phyloP scores from a whole-genome alignment of 2,329 filamentous ascomycete species.

The Exophiala alcalophila region DNA sequence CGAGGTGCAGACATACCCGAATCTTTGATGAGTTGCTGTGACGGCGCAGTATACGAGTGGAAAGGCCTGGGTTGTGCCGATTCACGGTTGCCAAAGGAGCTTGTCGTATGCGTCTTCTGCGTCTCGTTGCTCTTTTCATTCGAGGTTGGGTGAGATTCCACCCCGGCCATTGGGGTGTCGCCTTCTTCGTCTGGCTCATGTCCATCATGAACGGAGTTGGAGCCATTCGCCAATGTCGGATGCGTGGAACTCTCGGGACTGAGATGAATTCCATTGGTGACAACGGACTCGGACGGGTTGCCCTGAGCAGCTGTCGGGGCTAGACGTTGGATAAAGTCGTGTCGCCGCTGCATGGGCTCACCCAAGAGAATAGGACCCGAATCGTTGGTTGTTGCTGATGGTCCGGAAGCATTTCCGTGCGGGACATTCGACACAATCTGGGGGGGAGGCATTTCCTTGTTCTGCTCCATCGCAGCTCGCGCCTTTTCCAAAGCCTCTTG shows the following conservation, averaged over 20 bases:
- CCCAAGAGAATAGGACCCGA: constrained; percentile 59
- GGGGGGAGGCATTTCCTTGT: constrained; percentile 46
- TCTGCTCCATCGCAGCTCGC: constrained; percentile 44
- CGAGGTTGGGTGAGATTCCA: constrained; percentile 50
- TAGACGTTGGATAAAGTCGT: constrained; percentile 25
- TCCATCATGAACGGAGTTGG: constrained; percentile 35
- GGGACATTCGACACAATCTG: constrained; percentile 51
- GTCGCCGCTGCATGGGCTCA: constrained; percentile 58
- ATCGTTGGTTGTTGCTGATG: constrained; percentile 32
- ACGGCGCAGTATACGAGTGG: constrained; percentile 47
- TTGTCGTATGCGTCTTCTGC: constrained; percentile 48
- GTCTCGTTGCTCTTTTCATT: constrained; percentile 41
- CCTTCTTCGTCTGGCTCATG: constrained; percentile 46
- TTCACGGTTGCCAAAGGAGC: constrained; percentile 46
- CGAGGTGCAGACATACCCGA: constrained; percentile 45
- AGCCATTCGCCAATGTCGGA: constrained; percentile 42
- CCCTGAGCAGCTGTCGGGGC: constrained; percentile 55
- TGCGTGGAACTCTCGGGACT: constrained; percentile 31
- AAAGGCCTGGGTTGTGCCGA: constrained; percentile 49
- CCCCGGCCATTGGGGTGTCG: constrained; percentile 63
- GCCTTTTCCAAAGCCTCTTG: constrained; percentile 60
- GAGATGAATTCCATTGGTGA: constrained; percentile 39
- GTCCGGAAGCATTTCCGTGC: constrained; percentile 54
- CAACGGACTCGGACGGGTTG: constrained; percentile 39
- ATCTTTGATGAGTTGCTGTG: constrained; percentile 44